phyloP scores from a whole-genome alignment of 1,284 basidiomycete species.

The Rhodotorula sp. region DNA sequence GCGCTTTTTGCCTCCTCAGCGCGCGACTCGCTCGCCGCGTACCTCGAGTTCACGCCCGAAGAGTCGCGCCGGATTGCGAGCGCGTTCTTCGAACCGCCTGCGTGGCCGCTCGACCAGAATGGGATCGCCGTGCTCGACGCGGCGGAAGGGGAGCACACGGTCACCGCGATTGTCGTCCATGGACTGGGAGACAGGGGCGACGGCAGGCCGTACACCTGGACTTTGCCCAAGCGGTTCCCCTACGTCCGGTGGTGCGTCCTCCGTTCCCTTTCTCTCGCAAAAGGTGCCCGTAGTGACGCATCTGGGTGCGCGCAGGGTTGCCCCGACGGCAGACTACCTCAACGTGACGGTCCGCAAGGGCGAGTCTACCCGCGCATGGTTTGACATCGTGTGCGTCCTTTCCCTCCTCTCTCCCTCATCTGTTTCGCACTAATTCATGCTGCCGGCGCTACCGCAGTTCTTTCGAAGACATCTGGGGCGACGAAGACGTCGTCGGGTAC shows the following conservation, averaged over 20 bases:
- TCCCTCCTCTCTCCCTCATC: too few relatives aligned
- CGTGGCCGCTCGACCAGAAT: neutral
- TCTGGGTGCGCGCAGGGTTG: constrained; percentile 12
- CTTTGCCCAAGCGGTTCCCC: constrained; percentile 10
- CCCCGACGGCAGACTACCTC: constrained; percentile 22
- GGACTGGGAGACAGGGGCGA: constrained; percentile 21
- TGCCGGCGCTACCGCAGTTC: neutral
- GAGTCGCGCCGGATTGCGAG: neutral
- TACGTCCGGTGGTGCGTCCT: constrained; percentile 32
- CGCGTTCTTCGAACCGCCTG: neutral
- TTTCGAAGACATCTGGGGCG: constrained; percentile 24
- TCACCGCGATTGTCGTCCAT: constrained; percentile 35
- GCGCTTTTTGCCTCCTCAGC: neutral
- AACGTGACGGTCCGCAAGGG: constrained; percentile 23
- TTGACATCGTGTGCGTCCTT: constrained; percentile 28
- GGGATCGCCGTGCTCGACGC: neutral
- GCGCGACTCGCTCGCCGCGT: neutral
- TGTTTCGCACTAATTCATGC: too few relatives aligned
- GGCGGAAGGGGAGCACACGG: constrained; percentile 13
- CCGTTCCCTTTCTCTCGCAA: too few relatives aligned
- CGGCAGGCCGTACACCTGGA: constrained; percentile 13
- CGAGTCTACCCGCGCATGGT: constrained; percentile 20
- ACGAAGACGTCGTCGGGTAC: constrained; percentile 33
- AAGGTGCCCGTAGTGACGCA: neutral
- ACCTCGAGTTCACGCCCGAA: neutral